Evolutionary conservation across 495 filamentous ascomycete species (phyloP), one percentile per base, ranked within the genome.

Genomic region (Tuber melanosporum): DNA sequence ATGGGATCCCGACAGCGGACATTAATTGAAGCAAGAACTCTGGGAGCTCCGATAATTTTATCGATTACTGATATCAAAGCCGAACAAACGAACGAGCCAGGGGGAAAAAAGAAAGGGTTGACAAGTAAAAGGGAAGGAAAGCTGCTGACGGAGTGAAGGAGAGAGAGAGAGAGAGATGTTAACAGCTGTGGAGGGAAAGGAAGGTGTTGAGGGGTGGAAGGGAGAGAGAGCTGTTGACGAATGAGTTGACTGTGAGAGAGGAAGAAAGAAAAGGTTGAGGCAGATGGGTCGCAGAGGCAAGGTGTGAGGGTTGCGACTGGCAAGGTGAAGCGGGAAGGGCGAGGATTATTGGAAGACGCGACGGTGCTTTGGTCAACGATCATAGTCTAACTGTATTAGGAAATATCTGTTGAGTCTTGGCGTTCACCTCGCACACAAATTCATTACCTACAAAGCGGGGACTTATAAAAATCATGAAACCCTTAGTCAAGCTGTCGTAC

Each of bases 1-100:
- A 86, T 32, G 47, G 47, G 41, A 57, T 49, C 49, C 74, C 10
- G 36, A 77, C 26, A 44, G 76, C 52, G 10, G 42, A 75, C 42
- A 45, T 75, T 32, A 26, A 39, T 49, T 71, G 43, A 62, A 22
- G 17, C 26, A 45, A 41, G 43, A 26, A 71, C 45, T 39, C 12
- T 77, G 45, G n/a, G 41, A 17, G 32, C 20, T 22, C 70, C 41
- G 57, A 71, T 10, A 71, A 45, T 9, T 20, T 22, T 47, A 19
- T n/a, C 20, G 19, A 41, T 36, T 17, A 42, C 32, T 46, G 26
- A 36, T n/a, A 49, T 71, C 74, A 75, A 43, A 15, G 22, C 10
- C 44, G 17, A 46, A 46, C 19, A 19, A 71, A 75, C 62, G 42
- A 45, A 43, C 20, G 42, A 42, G 8, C 42, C 42, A 26, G 32